phyloP scores from a whole-genome alignment of 768 basidiomycete genomes.

The Phylloporus arenicola region DNA sequence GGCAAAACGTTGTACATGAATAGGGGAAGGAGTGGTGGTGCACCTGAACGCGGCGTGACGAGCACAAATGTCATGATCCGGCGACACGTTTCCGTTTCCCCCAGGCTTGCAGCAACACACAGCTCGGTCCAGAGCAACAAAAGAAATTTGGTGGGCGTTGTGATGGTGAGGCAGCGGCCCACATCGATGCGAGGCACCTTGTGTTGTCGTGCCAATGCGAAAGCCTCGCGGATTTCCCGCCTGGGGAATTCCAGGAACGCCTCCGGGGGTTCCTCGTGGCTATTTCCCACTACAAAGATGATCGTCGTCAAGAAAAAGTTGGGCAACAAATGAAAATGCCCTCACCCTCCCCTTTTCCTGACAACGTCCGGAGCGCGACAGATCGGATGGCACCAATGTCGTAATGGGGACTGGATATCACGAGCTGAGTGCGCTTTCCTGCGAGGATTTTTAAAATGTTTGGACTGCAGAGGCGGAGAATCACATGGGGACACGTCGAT shows the following conservation, averaged over 20 bases:
- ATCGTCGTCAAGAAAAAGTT: neutral
- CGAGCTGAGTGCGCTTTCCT: conserved; percentile 34
- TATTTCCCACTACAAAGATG: conserved; percentile 9
- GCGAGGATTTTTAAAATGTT: conserved; percentile 44
- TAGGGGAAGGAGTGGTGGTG: conserved; percentile 65
- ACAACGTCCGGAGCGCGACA: conserved; percentile 36
- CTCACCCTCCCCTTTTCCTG: conserved; percentile 36
- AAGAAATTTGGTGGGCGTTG: conserved; percentile 58
- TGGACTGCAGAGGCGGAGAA: conserved; percentile 59
- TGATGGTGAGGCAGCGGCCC: conserved; percentile 55
- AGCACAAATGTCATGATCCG: conserved; percentile 66
- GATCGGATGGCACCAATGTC: conserved; percentile 37
- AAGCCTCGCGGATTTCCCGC: conserved; percentile 51
- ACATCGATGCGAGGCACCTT: conserved; percentile 65
- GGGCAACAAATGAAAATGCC: neutral
- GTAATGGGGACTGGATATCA: conserved; percentile 26
- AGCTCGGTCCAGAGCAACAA: conserved; percentile 66
- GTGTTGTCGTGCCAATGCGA: conserved; percentile 53
- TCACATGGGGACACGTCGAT: conserved; percentile 56
- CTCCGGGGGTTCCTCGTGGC: conserved; percentile 27
- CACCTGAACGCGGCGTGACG: conserved; percentile 50
- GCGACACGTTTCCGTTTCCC: conserved; percentile 57
- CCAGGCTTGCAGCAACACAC: conserved; percentile 44
- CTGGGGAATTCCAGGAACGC: conserved; percentile 51
- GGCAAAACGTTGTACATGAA: conserved; percentile 70